Evolutionary conservation across 805 yeast genomes (phyloP).

Genomic region (Pichia californica): DNA sequence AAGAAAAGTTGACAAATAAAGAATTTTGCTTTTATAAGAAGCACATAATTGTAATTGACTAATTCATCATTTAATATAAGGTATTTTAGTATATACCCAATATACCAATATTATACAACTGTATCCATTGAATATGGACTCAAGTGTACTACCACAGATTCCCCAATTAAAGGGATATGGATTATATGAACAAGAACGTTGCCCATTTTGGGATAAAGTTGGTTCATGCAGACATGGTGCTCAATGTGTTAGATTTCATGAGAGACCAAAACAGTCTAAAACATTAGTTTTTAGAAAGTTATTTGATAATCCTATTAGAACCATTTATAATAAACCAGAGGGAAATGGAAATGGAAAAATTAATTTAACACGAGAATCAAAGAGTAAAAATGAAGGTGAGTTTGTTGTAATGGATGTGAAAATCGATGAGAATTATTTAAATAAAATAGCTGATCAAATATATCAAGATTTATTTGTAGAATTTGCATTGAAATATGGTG

Average conservation of each 20-base stretch:
- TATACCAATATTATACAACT: too few species aligned
- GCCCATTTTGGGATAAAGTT: constrained; percentile 41
- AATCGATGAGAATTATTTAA: constrained; percentile 29
- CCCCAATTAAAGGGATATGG: too few species aligned
- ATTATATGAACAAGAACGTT: constrained; percentile 3
- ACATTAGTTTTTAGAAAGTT: constrained; percentile 62
- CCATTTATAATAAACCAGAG: constrained; percentile 23
- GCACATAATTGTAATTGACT: too few species aligned
- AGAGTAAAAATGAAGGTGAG: constrained; percentile 1
- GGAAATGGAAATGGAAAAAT: constrained; percentile 1
- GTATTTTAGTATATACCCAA: too few species aligned
- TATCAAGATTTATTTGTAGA: constrained; percentile 69
- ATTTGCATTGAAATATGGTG: constrained; percentile 40
- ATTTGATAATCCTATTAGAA: constrained; percentile 49
- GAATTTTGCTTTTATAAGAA: too few species aligned
- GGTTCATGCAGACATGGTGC: constrained; percentile 95
- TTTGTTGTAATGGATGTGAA: constrained; percentile 1
- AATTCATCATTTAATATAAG: too few species aligned
- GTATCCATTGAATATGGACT: too few species aligned
- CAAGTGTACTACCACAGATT: too few species aligned
- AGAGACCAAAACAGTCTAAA: constrained; percentile 56
- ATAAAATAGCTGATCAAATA: constrained; percentile 50
- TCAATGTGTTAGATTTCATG: constrained; percentile 70
- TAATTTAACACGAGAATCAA: not conserved
- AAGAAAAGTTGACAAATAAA: too few species aligned